phyloP scores from a whole-genome alignment of 192 early-diverging fungal genomes.

The Spinellus fusiger region DNA sequence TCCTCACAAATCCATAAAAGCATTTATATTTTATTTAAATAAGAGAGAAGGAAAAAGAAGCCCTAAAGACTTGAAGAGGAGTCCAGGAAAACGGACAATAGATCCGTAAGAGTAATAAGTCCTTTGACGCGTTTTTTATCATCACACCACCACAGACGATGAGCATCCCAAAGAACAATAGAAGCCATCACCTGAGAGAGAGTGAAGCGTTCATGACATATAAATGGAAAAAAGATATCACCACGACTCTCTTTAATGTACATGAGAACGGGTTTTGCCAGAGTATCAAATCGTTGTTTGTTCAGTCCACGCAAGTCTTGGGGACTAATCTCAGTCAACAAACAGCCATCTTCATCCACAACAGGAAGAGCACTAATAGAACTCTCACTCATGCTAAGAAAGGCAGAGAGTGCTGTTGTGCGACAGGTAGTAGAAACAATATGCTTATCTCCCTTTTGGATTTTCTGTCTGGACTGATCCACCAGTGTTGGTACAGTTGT shows the following conservation, averaged over 20 bases:
- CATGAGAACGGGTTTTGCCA: slow-evolving; percentile 57
- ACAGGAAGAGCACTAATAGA: slow-evolving; percentile 55
- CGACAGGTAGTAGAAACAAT: slow-evolving; percentile 30
- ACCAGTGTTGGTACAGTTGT: slow-evolving; percentile 12
- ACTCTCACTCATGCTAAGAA: slow-evolving; percentile 36
- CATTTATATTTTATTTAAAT: neutral
- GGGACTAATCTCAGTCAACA: slow-evolving; percentile 67
- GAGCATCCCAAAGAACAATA: slow-evolving; percentile 42
- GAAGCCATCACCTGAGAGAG: slow-evolving; percentile 49
- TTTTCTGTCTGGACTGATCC: neutral
- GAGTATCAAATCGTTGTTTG: slow-evolving; percentile 42
- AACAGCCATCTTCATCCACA: slow-evolving; percentile 44
- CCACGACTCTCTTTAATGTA: slow-evolving; percentile 54
- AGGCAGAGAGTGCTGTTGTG: slow-evolving; percentile 37
- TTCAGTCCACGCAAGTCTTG: slow-evolving; percentile 72
- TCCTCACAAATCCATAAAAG: no score
- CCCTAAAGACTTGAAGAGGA: neutral
- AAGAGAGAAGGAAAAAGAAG: neutral
- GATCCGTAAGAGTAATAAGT: slow-evolving; percentile 70
- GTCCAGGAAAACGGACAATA: slow-evolving; percentile 47
- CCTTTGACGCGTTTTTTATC: slow-evolving; percentile 50
- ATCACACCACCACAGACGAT: slow-evolving; percentile 64
- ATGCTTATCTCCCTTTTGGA: neutral
- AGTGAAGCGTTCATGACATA: slow-evolving; percentile 43
- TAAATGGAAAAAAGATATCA: slow-evolving; percentile 46